phyloP scores from a whole-genome alignment of 1,284 basidiomycete genomes.

The Rhodotorula sp. region DNA sequence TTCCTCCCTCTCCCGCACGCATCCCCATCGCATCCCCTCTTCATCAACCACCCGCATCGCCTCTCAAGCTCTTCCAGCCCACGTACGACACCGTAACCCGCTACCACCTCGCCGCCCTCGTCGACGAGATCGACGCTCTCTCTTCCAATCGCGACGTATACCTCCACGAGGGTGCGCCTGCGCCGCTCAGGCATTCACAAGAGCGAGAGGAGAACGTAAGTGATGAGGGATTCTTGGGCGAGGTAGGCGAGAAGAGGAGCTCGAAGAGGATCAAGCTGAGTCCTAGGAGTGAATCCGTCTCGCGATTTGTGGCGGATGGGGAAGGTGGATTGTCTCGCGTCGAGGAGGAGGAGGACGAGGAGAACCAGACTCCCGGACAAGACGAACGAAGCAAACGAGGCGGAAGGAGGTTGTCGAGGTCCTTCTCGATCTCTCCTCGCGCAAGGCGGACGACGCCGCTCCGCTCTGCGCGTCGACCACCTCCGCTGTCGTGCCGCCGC shows the following conservation, averaged over 20 bases:
- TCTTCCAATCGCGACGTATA: conserved; percentile 1
- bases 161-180: not conserved
- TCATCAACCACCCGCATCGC: conserved; percentile 1
- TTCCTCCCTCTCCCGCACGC: conserved; percentile 1
- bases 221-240: conserved; percentile 58
- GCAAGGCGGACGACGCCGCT: no score
- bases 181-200: not conserved
- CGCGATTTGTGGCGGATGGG: not conserved
- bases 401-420: not conserved
- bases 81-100: conserved; percentile 91
- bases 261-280: conserved; percentile 73
- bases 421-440: no score
- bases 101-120: conserved; percentile 83
- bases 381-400: not conserved
- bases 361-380: no score
- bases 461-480: no score
- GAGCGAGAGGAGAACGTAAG: conserved; percentile 58
- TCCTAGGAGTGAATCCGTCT: conserved; percentile 5
- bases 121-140: conserved; percentile 59
- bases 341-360: conserved; percentile 65
- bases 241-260: conserved; percentile 66
- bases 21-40: conserved; percentile 7
- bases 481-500: no score
- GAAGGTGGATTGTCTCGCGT: conserved; percentile 58
- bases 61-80: conserved; percentile 78